These are phyloP conservation scores for Trichosporon inkin DNA, from an alignment of 1,284 basidiomycete species.

Conservation along the genomic window DNA sequence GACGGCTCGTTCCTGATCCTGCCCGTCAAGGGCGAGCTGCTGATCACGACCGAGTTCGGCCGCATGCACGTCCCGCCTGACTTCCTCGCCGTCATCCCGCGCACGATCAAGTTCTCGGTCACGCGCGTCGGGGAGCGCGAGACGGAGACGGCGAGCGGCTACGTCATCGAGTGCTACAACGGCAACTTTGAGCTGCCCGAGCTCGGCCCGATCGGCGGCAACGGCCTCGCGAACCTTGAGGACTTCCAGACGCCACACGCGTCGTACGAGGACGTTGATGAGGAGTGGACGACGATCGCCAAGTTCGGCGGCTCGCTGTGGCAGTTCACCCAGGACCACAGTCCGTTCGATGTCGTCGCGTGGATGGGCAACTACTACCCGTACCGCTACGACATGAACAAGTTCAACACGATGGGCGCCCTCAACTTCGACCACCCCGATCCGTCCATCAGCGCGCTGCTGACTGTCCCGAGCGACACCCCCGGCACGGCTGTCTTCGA, in stretches of 20 bases:
- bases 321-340: slow-evolving; percentile 53
- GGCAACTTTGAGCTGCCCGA: slow-evolving; percentile 63
- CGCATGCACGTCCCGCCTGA: slow-evolving; percentile 62
- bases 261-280: slow-evolving; percentile 55
- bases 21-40: slow-evolving; percentile 61
- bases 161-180: slow-evolving; percentile 61
- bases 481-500: slow-evolving; percentile 55
- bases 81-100: slow-evolving; percentile 61
- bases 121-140: slow-evolving; percentile 4
- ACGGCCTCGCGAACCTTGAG: slow-evolving; percentile 60
- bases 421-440: slow-evolving; percentile 55
- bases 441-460: slow-evolving; percentile 34
- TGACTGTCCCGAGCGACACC: slow-evolving; percentile 52
- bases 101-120: slow-evolving; percentile 64
- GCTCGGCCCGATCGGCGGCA: slow-evolving; percentile 62
- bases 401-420: slow-evolving; percentile 63
- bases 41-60: slow-evolving; percentile 67
- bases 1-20: slow-evolving; percentile 67
- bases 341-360: slow-evolving; percentile 59
- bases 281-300: slow-evolving; percentile 53
- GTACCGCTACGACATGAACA: slow-evolving; percentile 65
- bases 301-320: slow-evolving; percentile 11
- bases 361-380: slow-evolving; percentile 68
- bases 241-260: slow-evolving; percentile 65
- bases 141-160: slow-evolving; percentile 34